A percentile compares a stretch with the other conserved stretches of the same genome.
These are phyloP conservation scores for Cadophora luteo-olivacea DNA, from an alignment of 2,329 filamentous ascomycete species.

Conservation along the genomic window DNA sequence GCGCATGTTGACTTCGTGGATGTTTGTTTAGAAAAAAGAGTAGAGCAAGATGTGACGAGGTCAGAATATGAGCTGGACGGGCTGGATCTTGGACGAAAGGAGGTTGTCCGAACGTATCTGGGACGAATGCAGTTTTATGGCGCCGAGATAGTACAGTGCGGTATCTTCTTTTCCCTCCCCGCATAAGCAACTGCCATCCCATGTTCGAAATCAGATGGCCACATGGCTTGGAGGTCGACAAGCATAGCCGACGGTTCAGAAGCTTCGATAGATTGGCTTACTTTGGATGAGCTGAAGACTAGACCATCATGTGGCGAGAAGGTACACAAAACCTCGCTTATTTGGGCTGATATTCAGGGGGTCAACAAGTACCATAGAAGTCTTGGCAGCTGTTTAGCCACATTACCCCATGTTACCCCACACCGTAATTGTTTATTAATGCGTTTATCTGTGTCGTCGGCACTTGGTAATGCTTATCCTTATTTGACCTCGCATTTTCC, in stretches of 20 bases:
- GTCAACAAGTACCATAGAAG: conserved; percentile 8
- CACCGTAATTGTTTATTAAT: conserved; percentile 18
- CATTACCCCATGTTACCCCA: conserved; percentile 22
- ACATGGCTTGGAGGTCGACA: not conserved
- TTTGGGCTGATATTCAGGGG: not conserved
- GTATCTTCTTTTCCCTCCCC: not conserved
- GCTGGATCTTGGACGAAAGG: not conserved
- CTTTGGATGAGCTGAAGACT: not conserved
- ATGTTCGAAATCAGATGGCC: not conserved
- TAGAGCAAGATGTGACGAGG: not conserved
- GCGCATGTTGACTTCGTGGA: conserved; percentile 16
- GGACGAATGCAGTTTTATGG: not conserved
- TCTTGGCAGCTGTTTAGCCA: conserved; percentile 12
- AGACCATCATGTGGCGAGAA: not conserved
- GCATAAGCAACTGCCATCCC: not conserved
- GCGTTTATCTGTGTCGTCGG: conserved; percentile 22
- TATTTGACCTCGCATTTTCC: conserved; percentile 9
- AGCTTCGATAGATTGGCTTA: not conserved
- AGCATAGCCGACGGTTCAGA: not conserved
- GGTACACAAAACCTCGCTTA: conserved; percentile 7
- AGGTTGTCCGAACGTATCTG: conserved; percentile 9
- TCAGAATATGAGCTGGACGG: not conserved
- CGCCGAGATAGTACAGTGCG: too few species aligned
- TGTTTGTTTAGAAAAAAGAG: not conserved
- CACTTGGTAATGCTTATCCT: conserved; percentile 16